Percentiles rank a stretch among this genome's conserved stretches.
These are phyloP conservation scores for Mucor saturninus DNA, from an alignment of 371 early-diverging fungal species.

Conservation along the genomic window DNA sequence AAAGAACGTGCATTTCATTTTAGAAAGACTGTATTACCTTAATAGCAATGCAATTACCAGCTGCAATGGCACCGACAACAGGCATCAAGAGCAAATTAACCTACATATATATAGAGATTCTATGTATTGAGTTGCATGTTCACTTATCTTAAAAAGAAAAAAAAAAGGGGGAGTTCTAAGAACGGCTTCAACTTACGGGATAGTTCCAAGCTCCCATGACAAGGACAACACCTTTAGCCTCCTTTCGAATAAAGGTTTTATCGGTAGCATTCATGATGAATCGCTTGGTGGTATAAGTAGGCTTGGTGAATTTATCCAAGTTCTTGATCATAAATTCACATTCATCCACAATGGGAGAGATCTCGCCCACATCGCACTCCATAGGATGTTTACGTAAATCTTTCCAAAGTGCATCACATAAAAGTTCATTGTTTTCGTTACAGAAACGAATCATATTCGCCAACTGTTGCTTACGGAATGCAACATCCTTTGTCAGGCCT, in stretches of 20 bases:
- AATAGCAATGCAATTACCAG: slow-evolving; percentile 85
- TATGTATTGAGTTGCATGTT: no score
- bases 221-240: slow-evolving; percentile 80
- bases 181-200: slow-evolving; percentile 53
- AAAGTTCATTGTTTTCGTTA: slow-evolving; percentile 65
- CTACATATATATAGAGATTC: slow-evolving; percentile 17
- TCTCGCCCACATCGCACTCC: slow-evolving; percentile 65
- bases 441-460: slow-evolving; percentile 62
- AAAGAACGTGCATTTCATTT: neutral
- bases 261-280: slow-evolving; percentile 46
- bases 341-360: slow-evolving; percentile 69
- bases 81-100: slow-evolving; percentile 73
- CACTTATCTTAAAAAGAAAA: no score
- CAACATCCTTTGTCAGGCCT: slow-evolving; percentile 63
- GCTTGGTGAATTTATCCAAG: slow-evolving; percentile 40
- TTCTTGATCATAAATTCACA: slow-evolving; percentile 61
- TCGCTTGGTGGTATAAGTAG: slow-evolving; percentile 31
- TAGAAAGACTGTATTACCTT: slow-evolving; percentile 52
- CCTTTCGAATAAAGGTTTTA: slow-evolving; percentile 58
- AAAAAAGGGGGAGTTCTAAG: neutral
- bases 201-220: slow-evolving; percentile 92
- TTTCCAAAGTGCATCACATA: slow-evolving; percentile 69
- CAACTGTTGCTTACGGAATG: slow-evolving; percentile 80
- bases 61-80: slow-evolving; percentile 87
- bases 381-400: slow-evolving; percentile 69